Conservation (phyloP, 208 protist species). For the Herpetomonas tarakana region DNA sequence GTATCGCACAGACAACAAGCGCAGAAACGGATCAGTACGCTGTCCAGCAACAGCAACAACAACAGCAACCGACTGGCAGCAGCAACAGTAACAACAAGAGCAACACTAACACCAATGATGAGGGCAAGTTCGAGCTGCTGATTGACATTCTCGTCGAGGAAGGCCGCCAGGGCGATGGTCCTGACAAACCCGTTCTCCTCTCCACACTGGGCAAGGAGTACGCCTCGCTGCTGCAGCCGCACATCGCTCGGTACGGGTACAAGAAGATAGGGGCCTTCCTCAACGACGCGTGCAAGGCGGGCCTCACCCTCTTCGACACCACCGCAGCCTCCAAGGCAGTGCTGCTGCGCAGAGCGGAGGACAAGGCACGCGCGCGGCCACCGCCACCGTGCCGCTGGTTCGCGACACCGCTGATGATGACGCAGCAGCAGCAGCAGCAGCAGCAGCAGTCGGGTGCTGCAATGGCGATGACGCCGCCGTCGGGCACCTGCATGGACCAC, state of each 20-base stretch:
- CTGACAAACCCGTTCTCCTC: constrained; percentile 60
- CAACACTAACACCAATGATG: background rate
- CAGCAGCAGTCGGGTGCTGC: background rate
- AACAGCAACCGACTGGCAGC: background rate
- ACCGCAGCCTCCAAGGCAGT: constrained; percentile 75
- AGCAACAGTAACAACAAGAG: background rate
- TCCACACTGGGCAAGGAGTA: constrained; percentile 89
- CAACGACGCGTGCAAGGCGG: constrained; percentile 63
- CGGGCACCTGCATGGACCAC: constrained; percentile 21
- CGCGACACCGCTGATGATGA: constrained; percentile 29
- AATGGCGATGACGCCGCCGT: constrained; percentile 16
- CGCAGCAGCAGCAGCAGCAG: constrained; percentile 11
- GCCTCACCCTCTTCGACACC: constrained; percentile 61
- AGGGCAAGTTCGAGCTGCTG: constrained; percentile 36
- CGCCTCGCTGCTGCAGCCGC: constrained; percentile 50
- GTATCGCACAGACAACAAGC: constrained; percentile 3
- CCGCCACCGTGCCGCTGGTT: constrained; percentile 61
- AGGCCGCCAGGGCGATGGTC: constrained; percentile 38
- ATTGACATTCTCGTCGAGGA: constrained; percentile 72
- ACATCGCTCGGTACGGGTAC: constrained; percentile 58
- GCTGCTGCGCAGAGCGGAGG: constrained; percentile 41
- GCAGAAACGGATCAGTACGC: background rate
- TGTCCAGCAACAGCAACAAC: background rate
- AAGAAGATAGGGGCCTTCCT: constrained; percentile 80
- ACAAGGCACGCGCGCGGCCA: constrained; percentile 47